A percentile compares a stretch with the other conserved stretches of the same genome.
These are phyloP conservation scores for Rhodotorula sp. DNA, from an alignment of 1,284 basidiomycete genomes.

Conservation along the genomic window DNA sequence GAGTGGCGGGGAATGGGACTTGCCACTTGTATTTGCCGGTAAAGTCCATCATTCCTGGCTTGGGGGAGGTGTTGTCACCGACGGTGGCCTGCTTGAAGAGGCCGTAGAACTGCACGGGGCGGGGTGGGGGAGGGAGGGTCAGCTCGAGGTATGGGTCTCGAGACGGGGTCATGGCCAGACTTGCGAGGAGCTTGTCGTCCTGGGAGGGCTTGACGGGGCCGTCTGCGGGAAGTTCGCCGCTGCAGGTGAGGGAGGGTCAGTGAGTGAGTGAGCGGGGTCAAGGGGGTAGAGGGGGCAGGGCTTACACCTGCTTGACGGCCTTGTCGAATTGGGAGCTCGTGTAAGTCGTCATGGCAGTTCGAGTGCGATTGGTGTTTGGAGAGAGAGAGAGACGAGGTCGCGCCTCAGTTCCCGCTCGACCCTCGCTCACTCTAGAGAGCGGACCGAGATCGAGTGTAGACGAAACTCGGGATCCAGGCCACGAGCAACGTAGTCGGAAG, in stretches of 20 bases:
- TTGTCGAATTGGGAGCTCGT: conserved; percentile 68
- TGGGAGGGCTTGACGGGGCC: conserved; percentile 72
- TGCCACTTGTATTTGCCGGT: conserved; percentile 80
- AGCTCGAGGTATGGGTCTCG: background rate
- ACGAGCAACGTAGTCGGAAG: no score
- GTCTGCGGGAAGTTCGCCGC: conserved; percentile 64
- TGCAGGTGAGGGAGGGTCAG: background rate
- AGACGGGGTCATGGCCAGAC: conserved; percentile 30
- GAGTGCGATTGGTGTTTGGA: conserved; percentile 21
- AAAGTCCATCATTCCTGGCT: conserved; percentile 74
- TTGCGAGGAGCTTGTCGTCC: conserved; percentile 69
- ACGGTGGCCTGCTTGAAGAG: conserved; percentile 86
- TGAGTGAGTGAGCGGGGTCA: background rate
- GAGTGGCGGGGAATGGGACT: conserved; percentile 39
- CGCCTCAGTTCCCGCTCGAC: no score
- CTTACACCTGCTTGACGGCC: conserved; percentile 64
- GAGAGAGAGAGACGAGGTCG: no score
- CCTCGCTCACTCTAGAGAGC: no score
- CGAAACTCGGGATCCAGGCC: no score
- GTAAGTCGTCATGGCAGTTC: conserved; percentile 55
- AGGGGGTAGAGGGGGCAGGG: conserved; percentile 45
- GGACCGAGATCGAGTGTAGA: no score
- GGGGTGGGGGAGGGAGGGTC: background rate
- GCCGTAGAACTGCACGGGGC: conserved; percentile 71
- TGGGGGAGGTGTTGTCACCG: conserved; percentile 65